Evolutionary conservation across 2,329 filamentous ascomycete species (phyloP), one percentile per base, ranked within the genome.

Genomic region (Sclerotinia glacialis): DNA sequence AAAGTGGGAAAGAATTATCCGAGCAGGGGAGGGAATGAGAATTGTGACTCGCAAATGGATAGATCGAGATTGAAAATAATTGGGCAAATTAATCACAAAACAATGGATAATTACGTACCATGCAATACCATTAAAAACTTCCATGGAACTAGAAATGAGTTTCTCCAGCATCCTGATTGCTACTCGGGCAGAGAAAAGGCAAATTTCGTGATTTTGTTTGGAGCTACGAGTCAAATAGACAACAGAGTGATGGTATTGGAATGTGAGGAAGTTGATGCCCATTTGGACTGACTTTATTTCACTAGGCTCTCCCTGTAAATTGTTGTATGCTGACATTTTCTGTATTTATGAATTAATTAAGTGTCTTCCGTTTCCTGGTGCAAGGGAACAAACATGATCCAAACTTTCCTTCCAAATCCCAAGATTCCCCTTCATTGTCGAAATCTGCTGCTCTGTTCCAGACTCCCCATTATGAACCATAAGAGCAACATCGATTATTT

Each of bases 241-340:
- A 31, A 69, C 49, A 14, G 68, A 56, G 49, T 70, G 65, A 26
- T 70, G 68, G 37, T 69, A 70, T 55, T 70, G 67, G 26, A 69
- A 70, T 46, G 37, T 61, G 16, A 69, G 44, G 23, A 64, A 65
- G 40, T 67, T 53, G 21, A 69, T 28, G 9, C 69, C 69, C 18
- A 70, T 56, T 2, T 61, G 16, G 16, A 70, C 42, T 50, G 60
- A 62, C n/a, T 65, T 59, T 18, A 55, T 55, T 52, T 66, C 52
- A 40, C 44, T 49, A 21, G 40, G 8, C 9, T 67, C 47, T 46
- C 46, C 26, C 16, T 28, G 34, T 12, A 66, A 42, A 21, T 40
- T 26, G 11, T 6, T 40, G 34, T 56, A 56, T 42, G 23, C 53
- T 26, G n/a, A 56, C 34, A 42, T 56, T 56, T 26, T 56, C 53